Conservation (phyloP, 169 alveolate species). For the Eimeria brunetti region DNA sequence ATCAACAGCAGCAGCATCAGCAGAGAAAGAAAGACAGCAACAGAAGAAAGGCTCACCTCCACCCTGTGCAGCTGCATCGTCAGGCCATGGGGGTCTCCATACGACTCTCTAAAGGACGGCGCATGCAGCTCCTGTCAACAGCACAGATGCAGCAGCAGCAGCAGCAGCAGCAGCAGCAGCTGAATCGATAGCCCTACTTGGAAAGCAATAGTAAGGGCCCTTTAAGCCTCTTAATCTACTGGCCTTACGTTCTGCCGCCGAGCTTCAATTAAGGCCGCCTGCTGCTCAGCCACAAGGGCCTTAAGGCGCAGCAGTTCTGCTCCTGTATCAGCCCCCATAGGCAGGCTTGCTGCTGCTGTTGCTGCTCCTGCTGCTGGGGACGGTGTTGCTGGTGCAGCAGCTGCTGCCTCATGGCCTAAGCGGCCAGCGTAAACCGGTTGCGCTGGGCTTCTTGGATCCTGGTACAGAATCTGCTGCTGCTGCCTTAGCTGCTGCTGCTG, state of each 20-base stretch:
- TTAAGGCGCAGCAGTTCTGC: constrained; percentile 20
- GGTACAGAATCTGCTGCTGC: not conserved
- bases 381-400: not conserved
- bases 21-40: not conserved
- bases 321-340: not conserved
- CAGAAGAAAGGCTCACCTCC: constrained; percentile 2
- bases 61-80: constrained; percentile 41
- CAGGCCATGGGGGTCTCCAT: constrained; percentile 7
- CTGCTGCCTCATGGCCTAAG: not conserved
- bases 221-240: not conserved
- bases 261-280: constrained; percentile 19
- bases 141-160: constrained; percentile 22
- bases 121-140: constrained; percentile 28
- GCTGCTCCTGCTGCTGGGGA: not conserved
- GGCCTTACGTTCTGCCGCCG: constrained; percentile 8
- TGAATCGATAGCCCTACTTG: not conserved
- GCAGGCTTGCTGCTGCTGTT: not conserved
- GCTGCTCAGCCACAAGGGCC: constrained; percentile 47
- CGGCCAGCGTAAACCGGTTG: not conserved
- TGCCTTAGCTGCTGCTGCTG: not conserved
- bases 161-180: constrained; percentile 23
- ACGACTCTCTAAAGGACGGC: not conserved
- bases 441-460: not conserved
- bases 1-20: not conserved
- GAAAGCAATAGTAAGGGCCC: not conserved